Conservation (phyloP, 495 filamentous ascomycete species). For the Penicillium desertorum region DNA sequence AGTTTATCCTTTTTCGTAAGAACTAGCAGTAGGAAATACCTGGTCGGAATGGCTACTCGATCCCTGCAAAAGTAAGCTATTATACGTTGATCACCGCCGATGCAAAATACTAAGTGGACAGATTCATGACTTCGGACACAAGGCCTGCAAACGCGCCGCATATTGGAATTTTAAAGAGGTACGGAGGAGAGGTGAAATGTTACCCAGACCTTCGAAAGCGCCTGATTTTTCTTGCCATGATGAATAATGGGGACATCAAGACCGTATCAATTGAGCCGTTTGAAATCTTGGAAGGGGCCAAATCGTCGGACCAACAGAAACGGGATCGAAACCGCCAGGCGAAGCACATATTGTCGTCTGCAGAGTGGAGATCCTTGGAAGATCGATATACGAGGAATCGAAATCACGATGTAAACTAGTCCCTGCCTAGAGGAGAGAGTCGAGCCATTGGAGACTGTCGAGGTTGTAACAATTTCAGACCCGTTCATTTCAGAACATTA, state of each 20-base stretch:
- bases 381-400: slow-evolving; percentile 5
- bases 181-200: not conserved
- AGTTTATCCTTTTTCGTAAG: not conserved
- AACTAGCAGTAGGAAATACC: not conserved
- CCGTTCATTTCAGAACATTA: not conserved
- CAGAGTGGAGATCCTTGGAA: slow-evolving; percentile 3
- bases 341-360: not conserved
- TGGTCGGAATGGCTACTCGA: not conserved
- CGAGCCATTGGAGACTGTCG: not conserved
- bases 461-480: not conserved
- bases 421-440: not conserved
- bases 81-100: not conserved
- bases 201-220: not conserved
- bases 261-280: not conserved
- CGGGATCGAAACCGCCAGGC: slow-evolving; percentile 1
- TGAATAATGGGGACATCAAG: not conserved
- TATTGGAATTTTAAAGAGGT: not conserved
- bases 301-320: not conserved
- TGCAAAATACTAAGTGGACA: not conserved
- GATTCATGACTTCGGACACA: not conserved
- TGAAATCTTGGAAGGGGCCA: slow-evolving; percentile 4
- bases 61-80: not conserved
- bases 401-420: not conserved
- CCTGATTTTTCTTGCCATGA: slow-evolving; percentile 1
- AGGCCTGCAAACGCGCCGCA: not conserved